A percentile compares a stretch with the other conserved stretches of the same genome.
phyloP scores from a whole-genome alignment of 169 alveolate species.

The Eimeria tenella region DNA sequence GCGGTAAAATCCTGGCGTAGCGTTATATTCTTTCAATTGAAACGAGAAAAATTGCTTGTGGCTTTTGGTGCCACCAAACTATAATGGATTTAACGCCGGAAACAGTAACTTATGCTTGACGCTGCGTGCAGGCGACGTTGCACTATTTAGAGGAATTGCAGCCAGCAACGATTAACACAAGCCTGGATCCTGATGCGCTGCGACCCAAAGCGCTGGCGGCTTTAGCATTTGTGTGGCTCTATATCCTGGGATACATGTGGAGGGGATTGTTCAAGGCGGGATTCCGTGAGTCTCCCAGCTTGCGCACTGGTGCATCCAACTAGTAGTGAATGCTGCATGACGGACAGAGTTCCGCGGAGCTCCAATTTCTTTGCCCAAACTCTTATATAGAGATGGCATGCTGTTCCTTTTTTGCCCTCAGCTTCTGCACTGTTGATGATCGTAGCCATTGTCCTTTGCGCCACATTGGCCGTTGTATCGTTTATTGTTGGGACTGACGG shows the following conservation, averaged over 20 bases:
- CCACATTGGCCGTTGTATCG: conserved; percentile 65
- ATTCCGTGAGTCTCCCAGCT: conserved; percentile 41
- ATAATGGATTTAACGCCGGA: too few species aligned
- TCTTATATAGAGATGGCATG: background rate
- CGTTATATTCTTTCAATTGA: too few species aligned
- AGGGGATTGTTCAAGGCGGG: conserved; percentile 77
- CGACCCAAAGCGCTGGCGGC: conserved; percentile 58
- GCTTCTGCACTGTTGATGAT: conserved; percentile 71
- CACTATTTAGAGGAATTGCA: conserved; percentile 65
- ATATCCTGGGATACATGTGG: conserved; percentile 77
- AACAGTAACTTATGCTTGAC: too few species aligned
- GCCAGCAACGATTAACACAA: conserved; percentile 47
- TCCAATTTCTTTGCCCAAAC: background rate
- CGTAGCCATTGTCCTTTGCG: conserved; percentile 75
- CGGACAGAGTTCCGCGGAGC: background rate
- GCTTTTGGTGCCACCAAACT: background rate
- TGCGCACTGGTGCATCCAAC: background rate
- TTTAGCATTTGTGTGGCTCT: conserved; percentile 72
- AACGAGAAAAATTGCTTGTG: too few species aligned
- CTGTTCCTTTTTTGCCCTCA: conserved; percentile 3
- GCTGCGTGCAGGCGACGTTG: conserved; percentile 64
- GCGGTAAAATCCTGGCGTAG: too few species aligned
- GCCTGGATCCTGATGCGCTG: conserved; percentile 55
- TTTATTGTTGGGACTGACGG: conserved; percentile 64
- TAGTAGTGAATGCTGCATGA: background rate